phyloP scores from a whole-genome alignment of 2,329 filamentous ascomycete genomes.

The Penicillium freii region DNA sequence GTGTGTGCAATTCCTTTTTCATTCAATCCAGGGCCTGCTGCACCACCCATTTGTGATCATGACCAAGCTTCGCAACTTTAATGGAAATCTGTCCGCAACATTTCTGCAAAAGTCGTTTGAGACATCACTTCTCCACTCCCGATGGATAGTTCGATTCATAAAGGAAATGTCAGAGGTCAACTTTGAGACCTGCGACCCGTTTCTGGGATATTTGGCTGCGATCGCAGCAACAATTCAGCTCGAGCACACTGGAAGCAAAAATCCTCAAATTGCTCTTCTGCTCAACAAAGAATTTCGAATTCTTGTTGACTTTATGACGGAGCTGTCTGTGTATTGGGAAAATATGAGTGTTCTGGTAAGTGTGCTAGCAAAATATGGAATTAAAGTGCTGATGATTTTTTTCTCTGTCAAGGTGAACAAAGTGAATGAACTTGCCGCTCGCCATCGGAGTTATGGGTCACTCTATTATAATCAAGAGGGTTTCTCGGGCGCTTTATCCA shows the following conservation, averaged over 20 bases:
- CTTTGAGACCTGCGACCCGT: slow-evolving; percentile 26
- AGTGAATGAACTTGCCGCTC: slow-evolving; percentile 22
- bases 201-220: slow-evolving; percentile 28
- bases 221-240: slow-evolving; percentile 31
- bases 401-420: slow-evolving; percentile 13
- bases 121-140: slow-evolving; percentile 28
- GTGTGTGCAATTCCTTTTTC: slow-evolving; percentile 29
- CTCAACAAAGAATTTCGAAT: slow-evolving; percentile 25
- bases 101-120: slow-evolving; percentile 31
- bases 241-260: slow-evolving; percentile 28
- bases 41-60: slow-evolving; percentile 31
- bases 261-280: slow-evolving; percentile 24
- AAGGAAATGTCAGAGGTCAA: slow-evolving; percentile 25
- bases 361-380: neutral
- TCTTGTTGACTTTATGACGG: slow-evolving; percentile 23
- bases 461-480: slow-evolving; percentile 28
- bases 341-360: slow-evolving; percentile 25
- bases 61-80: slow-evolving; percentile 27
- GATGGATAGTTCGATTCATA: slow-evolving; percentile 28
- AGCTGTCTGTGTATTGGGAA: slow-evolving; percentile 21
- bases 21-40: slow-evolving; percentile 25
- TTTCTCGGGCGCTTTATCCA: slow-evolving; percentile 23
- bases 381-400: neutral
- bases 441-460: slow-evolving; percentile 26
- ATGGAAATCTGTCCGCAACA: slow-evolving; percentile 24